Evolutionary conservation across 2,329 filamentous ascomycete genomes (phyloP), one percentile per base, ranked within the genome.

Genomic region (Penicillium crustosum): DNA sequence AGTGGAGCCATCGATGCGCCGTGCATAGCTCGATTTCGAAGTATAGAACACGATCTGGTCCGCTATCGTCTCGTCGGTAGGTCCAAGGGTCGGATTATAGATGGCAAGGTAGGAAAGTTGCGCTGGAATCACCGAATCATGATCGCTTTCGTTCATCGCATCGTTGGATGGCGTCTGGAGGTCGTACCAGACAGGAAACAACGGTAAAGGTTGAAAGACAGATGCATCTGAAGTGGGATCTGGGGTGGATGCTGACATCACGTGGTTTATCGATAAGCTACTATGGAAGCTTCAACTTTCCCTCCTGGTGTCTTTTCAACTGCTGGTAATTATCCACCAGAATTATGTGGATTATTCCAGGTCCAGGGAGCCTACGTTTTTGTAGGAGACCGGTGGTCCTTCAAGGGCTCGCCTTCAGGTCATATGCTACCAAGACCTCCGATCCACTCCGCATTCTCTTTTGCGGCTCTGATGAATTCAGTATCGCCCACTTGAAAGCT

Each of bases 11-110:
- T 63, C 62, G 39, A 58, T 57, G 47, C 55, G 56, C 60, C 68
- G 69, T 50, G 68, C 64, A 61, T 71, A 66, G 48, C 58, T 69
- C 29, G 70, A 61, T 55, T 68, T 70, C 6, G 90, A 91, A 68
- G 89, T 89, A 78, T 96, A 97, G 80, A 96, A 99, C 66, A 97
- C 90, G 62, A 97, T 91, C 77, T 99, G 91, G 67, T 93, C 83
- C 50, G 84, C 80, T 62, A 93, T 79, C 2, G 87, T 89, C 70
- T 91, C 89, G 72, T 92, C 89, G 73, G 83, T 84, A 36, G 72
- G 82, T 68, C 89, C 88, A 44, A 95, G 83, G 6, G 88, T 86
- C 35, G 95, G 94, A 74, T 96, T 97, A 82, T 96, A 99, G 73
- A 99, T 95, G 73, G 93, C 87, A 45, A 99, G 83, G 74, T 94